Base-by-base conservation (phyloP, 2,329 filamentous ascomycete genomes). In the Hortaea werneckii region DNA sequence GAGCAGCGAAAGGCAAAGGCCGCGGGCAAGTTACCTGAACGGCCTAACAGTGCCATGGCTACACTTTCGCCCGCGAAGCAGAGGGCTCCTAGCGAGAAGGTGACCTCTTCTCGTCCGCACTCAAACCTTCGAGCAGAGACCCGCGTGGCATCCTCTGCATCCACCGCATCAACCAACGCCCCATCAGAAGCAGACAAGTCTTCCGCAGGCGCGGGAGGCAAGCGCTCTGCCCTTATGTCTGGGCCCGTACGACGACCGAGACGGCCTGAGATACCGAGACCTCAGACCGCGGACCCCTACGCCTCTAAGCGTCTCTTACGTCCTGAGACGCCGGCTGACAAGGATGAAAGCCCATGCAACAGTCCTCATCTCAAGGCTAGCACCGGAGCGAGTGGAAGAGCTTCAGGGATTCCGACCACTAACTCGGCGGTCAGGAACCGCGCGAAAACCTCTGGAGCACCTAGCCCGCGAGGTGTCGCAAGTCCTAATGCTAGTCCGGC, bases 1-100 rank as follows among this genome's bases (percentile, higher is more conserved):
- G 60, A 63, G 43, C 56, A 62, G 47, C 84, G 90, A 60, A 89
- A 87, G 67, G 87, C 71, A 48, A 75, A 73, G 41, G 67, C 66
- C 38, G 67, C 66, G 37, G 67, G 68, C 52, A 62, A 63, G 47
- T 60, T 72, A 40, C 70, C 72, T 20, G 71, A 76, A 41, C 70
- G 75, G 12, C 76, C 77, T n/a, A 76, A 68, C 56, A 79, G 77
- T 49, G 75, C 76, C 41, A 75, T 76, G 58, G 73, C 76, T 29
- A 66, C 66, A 38, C 72, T 77, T 51, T 67, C 74, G 37, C 68
- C 73, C 20, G 63, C 63, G 6, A 71, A 71, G 52, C 62, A 66
- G 37, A 65, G 58, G 37, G 47, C 55, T 4, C 53, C 54, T n/a
- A 50, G 54, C 2, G 44, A 50, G 20, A 42, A 50, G 5, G 56